Percentiles rank a stretch among this genome's conserved stretches.
Conservation (phyloP, 2,329 filamentous ascomycete species). For the Hysterium pulicare region DNA sequence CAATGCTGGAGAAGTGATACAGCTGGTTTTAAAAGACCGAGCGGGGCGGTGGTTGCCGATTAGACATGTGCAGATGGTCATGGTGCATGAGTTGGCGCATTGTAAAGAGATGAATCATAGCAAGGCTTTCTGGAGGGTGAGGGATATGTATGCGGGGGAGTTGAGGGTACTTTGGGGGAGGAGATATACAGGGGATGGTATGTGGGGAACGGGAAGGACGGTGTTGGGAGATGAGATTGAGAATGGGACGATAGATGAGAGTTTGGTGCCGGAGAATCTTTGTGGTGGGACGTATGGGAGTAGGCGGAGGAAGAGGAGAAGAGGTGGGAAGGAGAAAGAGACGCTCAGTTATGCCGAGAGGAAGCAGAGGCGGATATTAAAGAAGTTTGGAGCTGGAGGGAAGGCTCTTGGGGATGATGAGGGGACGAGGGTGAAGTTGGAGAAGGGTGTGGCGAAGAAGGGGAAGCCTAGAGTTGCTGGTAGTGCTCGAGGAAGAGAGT, state of each 20-base stretch:
- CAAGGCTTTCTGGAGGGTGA: slow-evolving; percentile 73
- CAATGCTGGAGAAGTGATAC: slow-evolving; percentile 82
- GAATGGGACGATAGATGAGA: slow-evolving; percentile 18
- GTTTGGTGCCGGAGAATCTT: slow-evolving; percentile 55
- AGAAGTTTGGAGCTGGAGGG: slow-evolving; percentile 73
- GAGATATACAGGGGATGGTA: slow-evolving; percentile 73
- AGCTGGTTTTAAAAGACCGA: slow-evolving; percentile 72
- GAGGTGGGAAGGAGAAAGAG: slow-evolving; percentile 45
- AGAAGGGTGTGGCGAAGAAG: slow-evolving; percentile 59
- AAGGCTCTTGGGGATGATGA: slow-evolving; percentile 68
- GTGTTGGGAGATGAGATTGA: slow-evolving; percentile 48
- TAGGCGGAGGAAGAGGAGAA: slow-evolving; percentile 54
- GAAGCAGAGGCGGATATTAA: slow-evolving; percentile 68
- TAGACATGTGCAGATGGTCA: slow-evolving; percentile 84
- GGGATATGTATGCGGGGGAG: slow-evolving; percentile 68
- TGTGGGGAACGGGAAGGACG: slow-evolving; percentile 72
- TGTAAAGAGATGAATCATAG: slow-evolving; percentile 92
- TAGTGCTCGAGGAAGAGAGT: slow-evolving; percentile 70
- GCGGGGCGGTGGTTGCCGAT: slow-evolving; percentile 72
- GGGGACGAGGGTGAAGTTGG: slow-evolving; percentile 61
- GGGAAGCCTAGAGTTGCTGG: slow-evolving; percentile 70
- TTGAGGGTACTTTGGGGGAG: slow-evolving; percentile 68
- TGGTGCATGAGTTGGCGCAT: slow-evolving; percentile 89
- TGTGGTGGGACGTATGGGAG: slow-evolving; percentile 75
- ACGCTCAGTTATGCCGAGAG: slow-evolving; percentile 65